Base-by-base conservation (phyloP, 257 asterid genomes). In the Linderniella brevidens region DNA sequence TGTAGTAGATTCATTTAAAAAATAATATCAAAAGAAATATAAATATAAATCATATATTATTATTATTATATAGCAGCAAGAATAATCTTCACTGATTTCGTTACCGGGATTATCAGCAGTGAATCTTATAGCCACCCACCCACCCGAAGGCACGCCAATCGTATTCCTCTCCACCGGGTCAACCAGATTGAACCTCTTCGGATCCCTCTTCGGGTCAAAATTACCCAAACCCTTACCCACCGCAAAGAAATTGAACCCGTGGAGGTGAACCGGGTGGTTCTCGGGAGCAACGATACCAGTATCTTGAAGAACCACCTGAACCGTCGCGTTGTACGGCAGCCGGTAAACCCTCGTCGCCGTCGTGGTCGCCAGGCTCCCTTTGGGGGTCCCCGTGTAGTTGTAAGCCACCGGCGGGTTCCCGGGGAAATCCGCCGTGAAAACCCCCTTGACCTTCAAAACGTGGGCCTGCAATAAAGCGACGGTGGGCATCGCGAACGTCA, bases 91-190 rank as follows among this genome's bases (percentile, higher is more conserved):
- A 4, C 17, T 8, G 13, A 13, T 0, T 13, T 35, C n/a, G 13
- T 36, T 64, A 80, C 98, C 98, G 54, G 98, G 98, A 56, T 88
- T 88, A 54, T 88, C 97, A 0, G 93, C 97, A 9, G 48, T 70
- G 68, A 83, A 87, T 63, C 97, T 64, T 11, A 87, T 64, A 13
- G 98, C 98, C 0, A 77, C 83, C 98, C 98, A 88, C 17, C 98
- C 98, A 9, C 96, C 98, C 5, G 96, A 60, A 0, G 98, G 98
- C 41, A 85, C 96, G 35, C 87, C 98, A 5, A 88, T 61, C 0
- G 97, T 87, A 70, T 87, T 87, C 71, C 97, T 70, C 62, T 87
- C 97, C 1, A 83, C 93, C 1, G 97, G 98, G 52, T 88, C 98
- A 8, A 74, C 69, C 0, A 88, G 81, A 61, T 88, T 88, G 25